Percentiles rank a stretch among this genome's conserved stretches.
phyloP scores from a whole-genome alignment of 305 asterid species.

The Fraxinus greggii region DNA sequence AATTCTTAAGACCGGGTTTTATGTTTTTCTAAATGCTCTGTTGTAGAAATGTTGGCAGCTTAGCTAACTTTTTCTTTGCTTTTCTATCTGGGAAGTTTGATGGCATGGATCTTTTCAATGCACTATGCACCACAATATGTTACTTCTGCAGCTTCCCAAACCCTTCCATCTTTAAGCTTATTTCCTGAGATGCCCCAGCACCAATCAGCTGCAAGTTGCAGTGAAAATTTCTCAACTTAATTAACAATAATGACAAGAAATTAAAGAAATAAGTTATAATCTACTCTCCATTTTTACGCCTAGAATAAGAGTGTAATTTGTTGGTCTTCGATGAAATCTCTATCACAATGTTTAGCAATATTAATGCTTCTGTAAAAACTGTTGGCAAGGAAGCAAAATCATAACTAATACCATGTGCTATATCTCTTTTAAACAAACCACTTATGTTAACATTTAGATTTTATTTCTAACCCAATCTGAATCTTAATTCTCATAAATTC shows the following conservation, averaged over 20 bases:
- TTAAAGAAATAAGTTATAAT: neutral
- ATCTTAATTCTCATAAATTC: neutral
- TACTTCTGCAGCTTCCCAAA: neutral
- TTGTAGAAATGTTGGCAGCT: neutral
- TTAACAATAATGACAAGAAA: neutral
- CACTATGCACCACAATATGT: neutral
- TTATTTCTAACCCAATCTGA: neutral
- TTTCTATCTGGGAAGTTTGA: neutral
- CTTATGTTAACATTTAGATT: neutral
- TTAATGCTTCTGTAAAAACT: neutral
- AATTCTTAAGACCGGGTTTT: neutral
- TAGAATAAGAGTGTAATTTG: neutral
- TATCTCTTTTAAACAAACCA: neutral
- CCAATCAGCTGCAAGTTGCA: neutral
- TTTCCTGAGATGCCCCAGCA: neutral
- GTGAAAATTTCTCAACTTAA: neutral
- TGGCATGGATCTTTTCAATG: neutral
- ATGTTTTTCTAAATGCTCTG: neutral
- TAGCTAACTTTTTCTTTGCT: neutral
- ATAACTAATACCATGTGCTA: neutral
- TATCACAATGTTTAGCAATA: neutral
- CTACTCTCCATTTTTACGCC: neutral
- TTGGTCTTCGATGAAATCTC: neutral
- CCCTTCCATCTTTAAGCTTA: neutral
- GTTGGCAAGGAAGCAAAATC: neutral